These are phyloP conservation scores for Phanerochaete carnosa DNA, from an alignment of 768 basidiomycete species.

Conservation along the genomic window DNA sequence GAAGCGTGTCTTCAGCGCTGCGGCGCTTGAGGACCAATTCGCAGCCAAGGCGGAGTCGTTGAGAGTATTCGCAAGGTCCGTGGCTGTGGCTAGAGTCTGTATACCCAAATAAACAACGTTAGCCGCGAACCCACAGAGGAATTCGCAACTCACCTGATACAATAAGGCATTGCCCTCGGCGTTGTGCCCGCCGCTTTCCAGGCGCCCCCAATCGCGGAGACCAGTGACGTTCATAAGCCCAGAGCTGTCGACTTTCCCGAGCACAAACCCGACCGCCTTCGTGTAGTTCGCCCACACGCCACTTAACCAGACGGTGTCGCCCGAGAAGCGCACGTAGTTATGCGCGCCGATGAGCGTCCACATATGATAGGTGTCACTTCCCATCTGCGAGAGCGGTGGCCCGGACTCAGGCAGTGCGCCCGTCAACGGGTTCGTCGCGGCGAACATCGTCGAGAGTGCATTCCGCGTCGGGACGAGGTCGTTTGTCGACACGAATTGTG, in stretches of 20 bases:
- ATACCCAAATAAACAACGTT: not conserved
- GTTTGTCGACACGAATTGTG: constrained; percentile 59
- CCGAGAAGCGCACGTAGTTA: constrained; percentile 56
- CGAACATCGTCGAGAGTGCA: constrained; percentile 57
- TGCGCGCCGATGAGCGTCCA: constrained; percentile 60
- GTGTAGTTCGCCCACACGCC: constrained; percentile 54
- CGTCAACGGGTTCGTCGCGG: constrained; percentile 46
- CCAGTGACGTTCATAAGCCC: constrained; percentile 58
- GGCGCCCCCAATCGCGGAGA: constrained; percentile 53
- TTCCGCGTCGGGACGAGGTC: constrained; percentile 54
- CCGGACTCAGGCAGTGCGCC: constrained; percentile 56
- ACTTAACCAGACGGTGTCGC: constrained; percentile 49
- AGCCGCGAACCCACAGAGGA: not conserved
- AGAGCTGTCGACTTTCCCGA: constrained; percentile 44
- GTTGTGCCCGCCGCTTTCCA: constrained; percentile 54
- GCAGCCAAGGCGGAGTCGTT: constrained; percentile 32
- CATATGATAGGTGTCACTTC: constrained; percentile 51
- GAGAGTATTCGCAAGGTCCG: constrained; percentile 41
- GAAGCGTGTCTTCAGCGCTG: constrained; percentile 43
- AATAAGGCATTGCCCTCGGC: constrained; percentile 54
- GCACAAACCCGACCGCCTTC: constrained; percentile 51
- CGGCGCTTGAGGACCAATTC: constrained; percentile 43
- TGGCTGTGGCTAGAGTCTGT: constrained; percentile 47
- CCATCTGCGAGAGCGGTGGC: constrained; percentile 41
- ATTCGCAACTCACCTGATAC: constrained; percentile 35